Evolutionary conservation across 768 basidiomycete species (phyloP).

Genomic region (Trametes gibbosa): DNA sequence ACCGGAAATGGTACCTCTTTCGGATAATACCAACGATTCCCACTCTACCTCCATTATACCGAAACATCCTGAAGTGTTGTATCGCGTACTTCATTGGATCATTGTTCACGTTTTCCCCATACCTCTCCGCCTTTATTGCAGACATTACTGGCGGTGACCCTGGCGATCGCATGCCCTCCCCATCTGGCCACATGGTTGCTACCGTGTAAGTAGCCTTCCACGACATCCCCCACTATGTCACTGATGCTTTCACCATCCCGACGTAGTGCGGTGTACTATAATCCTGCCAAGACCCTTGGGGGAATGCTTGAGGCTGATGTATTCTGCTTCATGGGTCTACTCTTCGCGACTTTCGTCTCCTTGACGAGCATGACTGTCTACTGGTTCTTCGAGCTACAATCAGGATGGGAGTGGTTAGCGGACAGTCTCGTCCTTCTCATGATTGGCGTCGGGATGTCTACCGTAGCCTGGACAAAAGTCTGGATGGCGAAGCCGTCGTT

Average conservation of each 20-base stretch:
- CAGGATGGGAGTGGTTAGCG: slow-evolving; percentile 72
- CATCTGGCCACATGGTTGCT: slow-evolving; percentile 88
- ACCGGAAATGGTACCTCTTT: neutral
- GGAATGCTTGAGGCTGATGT: slow-evolving; percentile 90
- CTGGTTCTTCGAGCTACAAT: slow-evolving; percentile 70
- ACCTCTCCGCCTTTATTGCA: slow-evolving; percentile 66
- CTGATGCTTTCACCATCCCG: neutral
- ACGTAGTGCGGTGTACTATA: slow-evolving; percentile 77
- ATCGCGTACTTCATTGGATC: slow-evolving; percentile 88
- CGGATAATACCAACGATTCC: slow-evolving; percentile 32
- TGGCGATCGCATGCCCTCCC: slow-evolving; percentile 52
- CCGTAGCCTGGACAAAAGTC: slow-evolving; percentile 87
- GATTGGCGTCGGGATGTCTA: slow-evolving; percentile 81
- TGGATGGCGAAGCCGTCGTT: slow-evolving; percentile 90
- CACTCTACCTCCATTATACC: slow-evolving; percentile 48
- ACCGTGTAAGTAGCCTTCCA: slow-evolving; percentile 57
- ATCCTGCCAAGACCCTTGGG: slow-evolving; percentile 91
- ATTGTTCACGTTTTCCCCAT: slow-evolving; percentile 87
- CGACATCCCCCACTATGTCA: neutral
- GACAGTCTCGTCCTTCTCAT: slow-evolving; percentile 74
- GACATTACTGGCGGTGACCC: slow-evolving; percentile 54
- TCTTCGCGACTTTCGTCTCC: slow-evolving; percentile 72
- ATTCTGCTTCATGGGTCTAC: slow-evolving; percentile 68
- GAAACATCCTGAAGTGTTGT: slow-evolving; percentile 86
- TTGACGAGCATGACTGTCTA: slow-evolving; percentile 75